Conservation (phyloP, 768 basidiomycete genomes). For the Leccinum pellstonianum region DNA sequence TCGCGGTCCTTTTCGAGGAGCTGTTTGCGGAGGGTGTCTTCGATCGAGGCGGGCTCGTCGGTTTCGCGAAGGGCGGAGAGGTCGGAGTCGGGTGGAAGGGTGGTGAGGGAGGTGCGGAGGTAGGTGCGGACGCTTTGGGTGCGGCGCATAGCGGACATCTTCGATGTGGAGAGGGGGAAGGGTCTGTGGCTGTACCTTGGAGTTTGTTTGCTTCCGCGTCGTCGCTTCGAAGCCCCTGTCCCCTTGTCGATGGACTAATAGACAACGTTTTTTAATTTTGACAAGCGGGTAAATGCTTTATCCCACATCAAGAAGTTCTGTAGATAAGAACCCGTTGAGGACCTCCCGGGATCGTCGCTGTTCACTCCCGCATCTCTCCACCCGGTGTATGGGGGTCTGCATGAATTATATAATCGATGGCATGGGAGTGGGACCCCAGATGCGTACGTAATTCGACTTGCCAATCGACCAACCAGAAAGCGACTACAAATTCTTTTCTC, state of each 20-base stretch:
- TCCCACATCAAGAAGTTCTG: neutral
- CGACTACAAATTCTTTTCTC: conserved; percentile 26
- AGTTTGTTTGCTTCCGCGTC: neutral
- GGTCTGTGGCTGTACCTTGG: neutral
- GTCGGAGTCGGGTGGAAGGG: conserved; percentile 36
- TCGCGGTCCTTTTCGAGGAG: conserved; percentile 68
- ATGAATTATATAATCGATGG: conserved; percentile 19
- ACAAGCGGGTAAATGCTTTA: neutral
- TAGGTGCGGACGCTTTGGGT: conserved; percentile 63
- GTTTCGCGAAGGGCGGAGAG: conserved; percentile 58
- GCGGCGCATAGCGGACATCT: conserved; percentile 46
- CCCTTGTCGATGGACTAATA: neutral
- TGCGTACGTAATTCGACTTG: conserved; percentile 21
- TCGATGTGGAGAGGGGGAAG: neutral
- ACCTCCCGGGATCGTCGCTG: neutral
- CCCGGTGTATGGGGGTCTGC: conserved; percentile 14
- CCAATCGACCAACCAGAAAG: conserved; percentile 18
- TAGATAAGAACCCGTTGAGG: neutral
- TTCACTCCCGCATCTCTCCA: neutral
- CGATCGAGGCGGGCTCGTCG: conserved; percentile 46
- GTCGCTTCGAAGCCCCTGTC: neutral
- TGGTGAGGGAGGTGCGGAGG: conserved; percentile 45
- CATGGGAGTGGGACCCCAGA: conserved; percentile 18
- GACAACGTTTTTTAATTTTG: neutral
- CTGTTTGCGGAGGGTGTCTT: conserved; percentile 62